phyloP scores from a whole-genome alignment of 139 green algal genomes.

The Diplosphaera chodatii region DNA sequence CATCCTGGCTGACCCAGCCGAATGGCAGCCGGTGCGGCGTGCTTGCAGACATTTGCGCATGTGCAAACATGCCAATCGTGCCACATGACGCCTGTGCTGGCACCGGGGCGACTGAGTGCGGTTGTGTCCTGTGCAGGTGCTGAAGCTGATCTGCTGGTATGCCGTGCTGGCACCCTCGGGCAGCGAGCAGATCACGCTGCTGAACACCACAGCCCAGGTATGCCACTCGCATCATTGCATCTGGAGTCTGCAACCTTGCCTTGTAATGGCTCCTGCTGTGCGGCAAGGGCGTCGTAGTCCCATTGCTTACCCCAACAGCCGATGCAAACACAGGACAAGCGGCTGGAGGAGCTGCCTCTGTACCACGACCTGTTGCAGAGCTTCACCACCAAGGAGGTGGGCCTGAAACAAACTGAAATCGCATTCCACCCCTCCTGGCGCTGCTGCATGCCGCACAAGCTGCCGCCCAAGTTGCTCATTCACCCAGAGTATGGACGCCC shows the following conservation, averaged over 20 bases:
- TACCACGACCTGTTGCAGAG: conserved; percentile 80
- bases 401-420: too few relatives aligned
- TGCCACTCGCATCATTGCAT: too few relatives aligned
- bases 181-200: conserved; percentile 79
- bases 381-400: conserved; percentile 77
- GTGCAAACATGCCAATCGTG: too few relatives aligned
- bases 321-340: conserved; percentile 46
- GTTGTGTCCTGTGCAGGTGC: conserved; percentile 43
- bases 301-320: too few relatives aligned
- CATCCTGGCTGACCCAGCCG: conserved; percentile 38
- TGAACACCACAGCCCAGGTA: conserved; percentile 46
- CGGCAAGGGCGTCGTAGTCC: too few relatives aligned
- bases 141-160: conserved; percentile 87
- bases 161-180: conserved; percentile 74
- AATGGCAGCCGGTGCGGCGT: conserved; percentile 44
- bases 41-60: too few relatives aligned
- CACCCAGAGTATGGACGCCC: background rate
- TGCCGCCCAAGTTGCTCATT: background rate
- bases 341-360: conserved; percentile 70
- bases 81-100: too few relatives aligned
- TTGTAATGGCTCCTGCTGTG: too few relatives aligned
- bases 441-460: background rate
- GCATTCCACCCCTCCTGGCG: too few relatives aligned
- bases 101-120: too few relatives aligned
- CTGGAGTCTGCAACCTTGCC: too few relatives aligned